Conservation (phyloP, 2,329 filamentous ascomycete genomes). For the Pestalotiopsis sp. region DNA sequence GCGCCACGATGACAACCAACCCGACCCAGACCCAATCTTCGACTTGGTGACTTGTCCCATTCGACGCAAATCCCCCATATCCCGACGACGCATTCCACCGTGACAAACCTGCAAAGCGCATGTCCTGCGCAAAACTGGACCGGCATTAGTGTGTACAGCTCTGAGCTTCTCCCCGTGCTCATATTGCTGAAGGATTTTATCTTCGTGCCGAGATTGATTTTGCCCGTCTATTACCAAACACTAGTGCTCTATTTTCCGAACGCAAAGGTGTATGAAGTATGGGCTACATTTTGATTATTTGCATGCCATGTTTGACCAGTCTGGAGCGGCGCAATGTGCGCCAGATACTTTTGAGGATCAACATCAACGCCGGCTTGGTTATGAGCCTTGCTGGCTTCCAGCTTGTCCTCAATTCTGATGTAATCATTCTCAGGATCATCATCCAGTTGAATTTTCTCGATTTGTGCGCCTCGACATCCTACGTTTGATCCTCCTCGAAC, state of each 20-base stretch:
- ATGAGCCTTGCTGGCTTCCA: no score
- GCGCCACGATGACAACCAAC: slow-evolving; percentile 30
- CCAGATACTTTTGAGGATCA: background rate
- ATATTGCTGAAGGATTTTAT: slow-evolving; percentile 49
- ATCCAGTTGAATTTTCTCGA: background rate
- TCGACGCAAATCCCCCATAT: background rate
- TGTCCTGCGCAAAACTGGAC: slow-evolving; percentile 16
- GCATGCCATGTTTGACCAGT: background rate
- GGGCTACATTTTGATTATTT: slow-evolving; percentile 50
- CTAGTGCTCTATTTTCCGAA: slow-evolving; percentile 43
- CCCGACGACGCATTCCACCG: background rate
- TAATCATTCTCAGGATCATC: background rate
- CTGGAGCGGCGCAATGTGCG: background rate
- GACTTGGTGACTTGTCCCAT: background rate
- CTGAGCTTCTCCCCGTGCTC: slow-evolving; percentile 43
- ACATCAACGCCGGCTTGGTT: background rate
- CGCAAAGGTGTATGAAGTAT: slow-evolving; percentile 64
- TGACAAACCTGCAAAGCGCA: slow-evolving; percentile 4
- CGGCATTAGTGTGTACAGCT: slow-evolving; percentile 57
- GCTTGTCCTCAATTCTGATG: no score
- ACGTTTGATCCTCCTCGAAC: background rate
- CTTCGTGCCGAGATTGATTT: slow-evolving; percentile 51
- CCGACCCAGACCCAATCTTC: slow-evolving; percentile 11
- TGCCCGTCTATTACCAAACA: slow-evolving; percentile 68
- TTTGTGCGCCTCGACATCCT: background rate